A percentile compares a stretch with the other conserved stretches of the same genome.
Conservation (phyloP, 139 green algal genomes). For the Volvox africanus region DNA sequence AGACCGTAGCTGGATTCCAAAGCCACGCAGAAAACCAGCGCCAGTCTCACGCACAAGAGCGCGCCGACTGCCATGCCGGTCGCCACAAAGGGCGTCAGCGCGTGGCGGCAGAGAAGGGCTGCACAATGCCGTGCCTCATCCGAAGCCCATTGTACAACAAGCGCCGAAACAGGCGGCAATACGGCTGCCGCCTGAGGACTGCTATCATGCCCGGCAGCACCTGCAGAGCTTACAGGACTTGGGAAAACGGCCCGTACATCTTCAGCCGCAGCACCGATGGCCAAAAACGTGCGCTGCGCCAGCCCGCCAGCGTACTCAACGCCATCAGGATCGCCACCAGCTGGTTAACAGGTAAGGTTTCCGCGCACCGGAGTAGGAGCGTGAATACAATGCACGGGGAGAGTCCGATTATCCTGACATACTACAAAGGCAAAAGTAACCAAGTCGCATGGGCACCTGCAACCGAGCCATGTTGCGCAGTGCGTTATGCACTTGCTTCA, state of each 20-base stretch:
- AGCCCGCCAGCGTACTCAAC: slow-evolving; percentile 58
- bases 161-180: slow-evolving; percentile 13
- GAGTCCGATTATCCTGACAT: too few species aligned
- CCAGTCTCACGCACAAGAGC: slow-evolving; percentile 29
- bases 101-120: slow-evolving; percentile 44
- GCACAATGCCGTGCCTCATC: slow-evolving; percentile 45
- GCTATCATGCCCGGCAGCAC: background rate
- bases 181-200: background rate
- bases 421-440: too few species aligned
- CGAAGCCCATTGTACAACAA: slow-evolving; percentile 54
- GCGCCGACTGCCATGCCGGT: slow-evolving; percentile 35
- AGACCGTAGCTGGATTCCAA: slow-evolving; percentile 55
- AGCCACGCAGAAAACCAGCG: slow-evolving; percentile 46
- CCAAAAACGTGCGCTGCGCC: slow-evolving; percentile 56
- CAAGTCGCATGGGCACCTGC: too few species aligned
- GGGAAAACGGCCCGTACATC: slow-evolving; percentile 52
- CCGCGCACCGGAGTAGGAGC: too few species aligned
- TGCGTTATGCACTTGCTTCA: too few species aligned
- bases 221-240: background rate
- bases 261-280: slow-evolving; percentile 51
- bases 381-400: too few species aligned
- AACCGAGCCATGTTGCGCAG: too few species aligned
- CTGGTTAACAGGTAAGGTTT: background rate
- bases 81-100: slow-evolving; percentile 48
- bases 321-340: slow-evolving; percentile 56